Base-by-base conservation (phyloP, 108 stramenopile species). In the Phaeodactylum tricornutum region DNA sequence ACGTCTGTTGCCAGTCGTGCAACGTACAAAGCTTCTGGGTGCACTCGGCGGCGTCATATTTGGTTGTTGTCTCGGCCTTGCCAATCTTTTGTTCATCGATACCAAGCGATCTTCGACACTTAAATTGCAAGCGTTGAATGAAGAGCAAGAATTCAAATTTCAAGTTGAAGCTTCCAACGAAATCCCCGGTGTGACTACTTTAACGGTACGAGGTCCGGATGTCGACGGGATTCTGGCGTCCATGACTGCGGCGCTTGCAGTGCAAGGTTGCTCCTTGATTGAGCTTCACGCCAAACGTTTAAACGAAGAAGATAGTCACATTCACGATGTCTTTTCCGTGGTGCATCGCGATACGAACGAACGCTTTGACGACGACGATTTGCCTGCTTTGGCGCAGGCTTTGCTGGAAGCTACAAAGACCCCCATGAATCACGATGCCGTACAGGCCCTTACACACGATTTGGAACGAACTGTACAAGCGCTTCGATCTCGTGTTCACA, bases 71-170 rank as follows among this genome's bases (percentile, higher is more conserved):
- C 37, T 90, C 28, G 87, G 87, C 8, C 64, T 83, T 49, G 43
- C 57, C 22, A 76, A 72, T 44, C 62, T 90, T 7, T 28, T 83
- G 16, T 75, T 90, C 40, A 68, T 83, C 43, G 84, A 87, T 59
- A 71, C 69, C 2, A 68, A 84, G 31, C 55, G 61, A 25, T 62
- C 69, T 0, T 64, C 74, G 0, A 47, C 67, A 23, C 53, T 84
- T 25, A 84, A 84, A 57, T 46, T 79, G 23, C 69, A 76, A 44
- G 74, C 71, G 2, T 42, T 79, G 14, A 62, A 62, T 27, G 67
- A 72, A 7, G 77, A 68, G 11, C 68, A 76, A 30, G 77, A 79
- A 53, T 71, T 74, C 44, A 72, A 61, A 40, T 79, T 78, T 55
- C 59, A 68, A 22, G 66, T 84, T 0, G 77, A 79, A 50, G 72